Base-by-base conservation (phyloP, 2,329 filamentous ascomycete species). In the Neopestalotiopsis sp. region DNA sequence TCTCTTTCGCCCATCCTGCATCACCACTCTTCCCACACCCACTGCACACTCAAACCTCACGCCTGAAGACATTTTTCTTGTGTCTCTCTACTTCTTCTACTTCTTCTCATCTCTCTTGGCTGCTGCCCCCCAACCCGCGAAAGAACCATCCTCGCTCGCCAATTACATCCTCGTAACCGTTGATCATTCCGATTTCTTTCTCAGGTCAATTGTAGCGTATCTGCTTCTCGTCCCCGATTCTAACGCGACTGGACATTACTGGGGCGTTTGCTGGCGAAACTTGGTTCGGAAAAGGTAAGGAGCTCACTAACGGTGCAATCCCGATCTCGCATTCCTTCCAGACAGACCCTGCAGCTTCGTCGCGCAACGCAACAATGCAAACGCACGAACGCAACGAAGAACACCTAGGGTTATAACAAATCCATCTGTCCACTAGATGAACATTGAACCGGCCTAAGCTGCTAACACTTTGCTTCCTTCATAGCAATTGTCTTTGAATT, bases 251-350 rank as follows among this genome's bases (percentile, higher is more conserved):
- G 45, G 20, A n/a, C 45, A 53, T 66, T 40, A 49, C 34, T 45
- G 24, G 30, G 63, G 63, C 63, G 63, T 66, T 66, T 66, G 45
- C 63, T 66, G 42, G 42, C 40, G 63, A 66, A 53, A 49, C 49
- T 64, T 45, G 61, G 61, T 53, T 64, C 40, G 24, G 32, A 66
- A 66, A 56, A 66, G 63, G 63, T 66, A 66, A 66, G 45, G 42
- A 66, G 63, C 63, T 66, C 42, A 24, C 20, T 10, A 38, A 53
- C n/a, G 7, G 45, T 53, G 45, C 34, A 53, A 53, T 20, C 45
- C 45, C 45, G 45, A 53, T 53, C 45, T 53, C 45, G 45, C 45
- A 53, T 38, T 38, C 20, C 30, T 38, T n/a, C 28, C 61, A 38
- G 14, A 62, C 28, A 38, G 24, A 63, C n/a, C 61, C 38, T 40